Evolutionary conservation across 108 stramenopile genomes (phyloP), one percentile per base, ranked within the genome.

Genomic region (Schizochytrium sp.): DNA sequence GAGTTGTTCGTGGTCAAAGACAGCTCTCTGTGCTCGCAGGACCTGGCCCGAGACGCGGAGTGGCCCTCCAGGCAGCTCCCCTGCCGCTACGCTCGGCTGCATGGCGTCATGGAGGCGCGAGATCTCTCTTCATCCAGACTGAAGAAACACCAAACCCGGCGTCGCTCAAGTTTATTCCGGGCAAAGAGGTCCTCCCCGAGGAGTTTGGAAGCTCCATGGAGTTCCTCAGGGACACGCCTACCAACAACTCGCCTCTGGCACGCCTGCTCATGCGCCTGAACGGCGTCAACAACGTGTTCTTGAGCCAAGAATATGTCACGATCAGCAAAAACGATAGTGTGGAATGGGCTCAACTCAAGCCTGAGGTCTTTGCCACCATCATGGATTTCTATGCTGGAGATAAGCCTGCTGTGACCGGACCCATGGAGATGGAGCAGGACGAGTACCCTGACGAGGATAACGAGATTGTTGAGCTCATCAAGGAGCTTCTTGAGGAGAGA

Each of bases 381-480:
- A 98, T 99, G 97, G 98, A 98, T 90, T 95, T 95, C 89, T 98
- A 95, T 88, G 96, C 96, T 12, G 91, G 90, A 7, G 95, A 90
- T 40, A 90, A 93, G 61, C 83, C 93, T 53, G 89, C 89, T 13
- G 89, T 92, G n/a, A 58, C 93, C 72, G 91, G 95, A 42, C 93
- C 94, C 0, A 15, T 96, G 47, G 91, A 93, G 47, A 95, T 97
- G 5, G 92, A 93, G 57, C 94, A 96, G 72, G 96, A 94, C 8
- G 99, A 98, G 91, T 56, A 98, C 97, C 28, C 96, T 96, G 8
- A 98, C 50, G 96, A 96, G 55, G 98, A 98, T 90, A 94, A 93
- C 88, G 98, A 99, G 90, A 95, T 99, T 56, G 98, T 99, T 46
- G 97, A 97, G 56, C 97, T 98, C 96, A 98, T 99, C 92, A 99